phyloP scores from a whole-genome alignment of 306 rosid genomes.

The Rubus parviflorus region DNA sequence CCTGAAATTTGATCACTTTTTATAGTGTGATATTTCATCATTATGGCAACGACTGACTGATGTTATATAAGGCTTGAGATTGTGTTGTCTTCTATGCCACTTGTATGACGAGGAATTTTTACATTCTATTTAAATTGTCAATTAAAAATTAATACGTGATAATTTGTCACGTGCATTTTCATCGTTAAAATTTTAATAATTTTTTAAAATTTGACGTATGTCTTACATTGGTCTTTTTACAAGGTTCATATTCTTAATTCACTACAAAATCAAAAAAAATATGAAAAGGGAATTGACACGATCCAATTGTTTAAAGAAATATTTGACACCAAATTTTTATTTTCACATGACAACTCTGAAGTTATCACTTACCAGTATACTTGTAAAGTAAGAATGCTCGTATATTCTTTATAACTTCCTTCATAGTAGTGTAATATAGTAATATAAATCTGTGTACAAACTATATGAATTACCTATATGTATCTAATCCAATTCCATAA shows the following conservation, averaged over 20 bases:
- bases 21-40: not conserved
- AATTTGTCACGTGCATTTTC: too few species aligned
- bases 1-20: not conserved
- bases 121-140: too few species aligned
- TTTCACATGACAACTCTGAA: not conserved
- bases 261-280: not conserved
- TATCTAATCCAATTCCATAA: not conserved
- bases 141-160: too few species aligned
- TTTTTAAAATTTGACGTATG: too few species aligned
- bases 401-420: not conserved
- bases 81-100: not conserved
- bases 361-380: not conserved
- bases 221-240: not conserved
- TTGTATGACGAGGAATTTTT: not conserved
- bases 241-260: not conserved
- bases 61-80: not conserved
- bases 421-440: not conserved
- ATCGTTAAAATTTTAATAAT: too few species aligned
- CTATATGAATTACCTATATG: not conserved
- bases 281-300: not conserved
- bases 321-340: not conserved
- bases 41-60: not conserved
- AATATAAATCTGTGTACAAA: not conserved
- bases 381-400: not conserved
- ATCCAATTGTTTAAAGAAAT: not conserved